Evolutionary conservation across 345 rosid genomes (phyloP), one percentile per base, ranked within the genome.

Genomic region (Cardiospermum halicacabum): DNA sequence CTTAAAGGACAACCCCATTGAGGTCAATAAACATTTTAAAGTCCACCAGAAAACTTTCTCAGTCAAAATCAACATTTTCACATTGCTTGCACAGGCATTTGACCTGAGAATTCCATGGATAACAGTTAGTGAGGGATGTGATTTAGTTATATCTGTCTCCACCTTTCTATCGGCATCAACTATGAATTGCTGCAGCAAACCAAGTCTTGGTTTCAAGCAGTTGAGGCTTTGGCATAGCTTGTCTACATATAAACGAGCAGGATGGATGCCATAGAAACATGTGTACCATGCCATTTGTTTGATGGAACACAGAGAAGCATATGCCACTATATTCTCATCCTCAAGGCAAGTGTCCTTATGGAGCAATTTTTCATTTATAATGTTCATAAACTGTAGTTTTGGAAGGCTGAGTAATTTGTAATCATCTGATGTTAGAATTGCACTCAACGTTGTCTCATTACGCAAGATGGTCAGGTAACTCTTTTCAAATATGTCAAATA

Each of bases 271-370:
- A 34, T 75, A 85, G 71, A 78, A 85, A 71, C 90, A 85, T 58
- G 76, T 53, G 77, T 81, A 79, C 84, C 85, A 85, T 31, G 87
- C 72, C 73, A 79, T 80, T 77, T 82, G 82, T 74, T 85, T 85
- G 19, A 85, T 79, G 45, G 78, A 84, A 64, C 79, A 67, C 60
- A 85, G 68, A 15, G 78, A 60, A 47, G 69, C 82, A 81, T 69
- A 74, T 60, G 81, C 76, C 81, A 73, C 58, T 53, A 74, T 50
- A 50, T 75, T 76, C 55, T 68, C 77, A 70, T 70, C 81, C 58
- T 65, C 71, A 25, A n/a, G 60, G 34, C 63, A 65, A 70, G 60
- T 60, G 31, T 63, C 68, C 66, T 58, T 77, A 54, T 74, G 63
- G 40, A 34, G 36, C 55, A 64, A 66, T 58, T 73, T 75, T 65